These are phyloP conservation scores for Podila horticola DNA, from an alignment of 192 early-diverging fungal species.

Conservation along the genomic window DNA sequence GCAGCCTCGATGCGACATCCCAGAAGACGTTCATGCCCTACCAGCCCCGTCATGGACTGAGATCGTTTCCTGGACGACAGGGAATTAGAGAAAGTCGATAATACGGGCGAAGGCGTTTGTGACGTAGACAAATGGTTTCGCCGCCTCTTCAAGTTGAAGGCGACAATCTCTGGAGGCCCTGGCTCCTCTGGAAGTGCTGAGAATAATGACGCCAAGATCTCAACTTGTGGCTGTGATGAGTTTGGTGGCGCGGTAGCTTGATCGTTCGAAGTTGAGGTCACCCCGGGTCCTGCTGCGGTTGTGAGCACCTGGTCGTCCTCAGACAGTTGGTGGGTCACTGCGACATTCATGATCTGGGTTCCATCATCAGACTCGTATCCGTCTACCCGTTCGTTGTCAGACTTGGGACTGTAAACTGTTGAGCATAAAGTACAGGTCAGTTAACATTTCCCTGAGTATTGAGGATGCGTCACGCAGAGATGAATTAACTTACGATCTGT, in stretches of 20 bases:
- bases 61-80: constrained; percentile 21
- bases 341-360: background rate
- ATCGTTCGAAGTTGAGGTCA: background rate
- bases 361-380: constrained; percentile 41
- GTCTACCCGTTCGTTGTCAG: constrained; percentile 32
- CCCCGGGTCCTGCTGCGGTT: background rate
- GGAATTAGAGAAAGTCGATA: background rate
- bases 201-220: constrained; percentile 17
- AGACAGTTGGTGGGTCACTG: constrained; percentile 7
- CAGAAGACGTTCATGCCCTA: constrained; percentile 34
- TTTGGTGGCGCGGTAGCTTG: background rate
- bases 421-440: background rate
- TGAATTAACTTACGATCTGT: constrained; percentile 19
- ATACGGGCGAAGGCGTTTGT: background rate
- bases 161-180: constrained; percentile 25
- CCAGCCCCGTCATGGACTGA: constrained; percentile 20
- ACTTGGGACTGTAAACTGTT: constrained; percentile 16
- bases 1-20: constrained; percentile 21
- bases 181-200: constrained; percentile 36
- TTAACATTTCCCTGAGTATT: background rate
- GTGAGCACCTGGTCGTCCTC: background rate
- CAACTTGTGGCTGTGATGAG: background rate
- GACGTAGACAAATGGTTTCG: background rate
- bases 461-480: background rate
- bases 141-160: constrained; percentile 17